These are phyloP conservation scores for Phytopythium vexans DNA, from an alignment of 352 stramenopile species.

Conservation along the genomic window DNA sequence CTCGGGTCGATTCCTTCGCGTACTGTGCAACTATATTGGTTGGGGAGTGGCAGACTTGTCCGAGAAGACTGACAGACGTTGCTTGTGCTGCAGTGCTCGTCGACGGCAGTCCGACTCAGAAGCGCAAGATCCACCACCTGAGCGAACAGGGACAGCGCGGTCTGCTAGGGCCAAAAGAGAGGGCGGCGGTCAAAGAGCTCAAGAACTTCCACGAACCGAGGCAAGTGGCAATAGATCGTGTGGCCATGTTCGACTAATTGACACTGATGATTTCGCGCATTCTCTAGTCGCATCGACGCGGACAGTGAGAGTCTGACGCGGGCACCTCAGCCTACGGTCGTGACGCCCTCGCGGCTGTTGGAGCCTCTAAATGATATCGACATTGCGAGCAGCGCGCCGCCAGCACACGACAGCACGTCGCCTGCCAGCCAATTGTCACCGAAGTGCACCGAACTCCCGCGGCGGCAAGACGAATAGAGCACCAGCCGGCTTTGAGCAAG, in stretches of 20 bases:
- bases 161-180: slow-evolving; percentile 22
- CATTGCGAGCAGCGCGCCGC: slow-evolving; percentile 16
- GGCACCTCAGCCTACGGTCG: slow-evolving; percentile 6
- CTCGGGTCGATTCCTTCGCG: slow-evolving; percentile 8
- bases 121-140: slow-evolving; percentile 61
- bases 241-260: not conserved
- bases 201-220: slow-evolving; percentile 60
- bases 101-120: slow-evolving; percentile 63
- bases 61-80: not conserved
- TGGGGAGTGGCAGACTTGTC: not conserved
- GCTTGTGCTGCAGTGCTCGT: slow-evolving; percentile 16
- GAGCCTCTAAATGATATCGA: slow-evolving; percentile 59
- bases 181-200: slow-evolving; percentile 39
- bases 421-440: too few species aligned
- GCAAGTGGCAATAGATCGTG: slow-evolving; percentile 10
- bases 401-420: not conserved
- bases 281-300: slow-evolving; percentile 2
- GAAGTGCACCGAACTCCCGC: too few species aligned
- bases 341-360: slow-evolving; percentile 58
- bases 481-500: too few species aligned
- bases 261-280: not conserved
- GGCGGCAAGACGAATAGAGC: too few species aligned
- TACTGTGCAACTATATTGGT: not conserved
- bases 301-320: slow-evolving; percentile 2
- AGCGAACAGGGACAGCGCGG: slow-evolving; percentile 31